Base-by-base conservation (phyloP, 176 grass and related monocot genomes). In the Rhynchospora tenuis region DNA sequence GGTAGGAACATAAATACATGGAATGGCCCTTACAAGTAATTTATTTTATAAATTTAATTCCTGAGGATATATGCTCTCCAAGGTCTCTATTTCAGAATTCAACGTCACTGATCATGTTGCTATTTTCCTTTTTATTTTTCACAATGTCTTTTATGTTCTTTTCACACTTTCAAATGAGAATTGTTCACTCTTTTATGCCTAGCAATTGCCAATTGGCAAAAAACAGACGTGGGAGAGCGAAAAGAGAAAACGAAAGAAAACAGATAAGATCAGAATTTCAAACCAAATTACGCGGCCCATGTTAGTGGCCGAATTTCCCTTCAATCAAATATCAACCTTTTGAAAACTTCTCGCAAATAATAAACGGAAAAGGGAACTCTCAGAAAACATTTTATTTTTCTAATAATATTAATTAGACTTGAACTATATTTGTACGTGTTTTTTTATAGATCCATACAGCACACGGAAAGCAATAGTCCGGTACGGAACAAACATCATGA, bases 321-420 rank as follows among this genome's bases (percentile, higher is more conserved):
- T 48, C 42, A 80, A 77, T 38, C 33, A 38, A 38, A 38, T 38
- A 80, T 48, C 42, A 65, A 29, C 59, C 58, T 27, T 9, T 82
- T 82, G 79, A 47, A 82, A 82, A 74, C 71, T 82, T 82, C 57
- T 65, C 27, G n/a, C 38, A 33, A 65, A 45, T 22, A 82, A 82
- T 64, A 22, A 66, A 47, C 45, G 17, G 0, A 81, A 60, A 47
- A 20, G 16, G 51, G 8, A 51, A 50, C 20, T 78, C 56, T 26
- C 47, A 50, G 17, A 24, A 13, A 27, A 74, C 3, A n/a, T n/a
- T 46, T 74, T 50, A 48, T 12, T 50, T 74, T 22, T 50, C 4
- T 22, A 45, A 38, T 38, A 38, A 38, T 38, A 38, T 38, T 38
- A 38, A 38, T 38, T 38, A 38, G 33, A 38, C 33, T 38, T 38